Base-by-base conservation (phyloP, 768 basidiomycete species). In the Pilatotrama ljubarskyi region DNA sequence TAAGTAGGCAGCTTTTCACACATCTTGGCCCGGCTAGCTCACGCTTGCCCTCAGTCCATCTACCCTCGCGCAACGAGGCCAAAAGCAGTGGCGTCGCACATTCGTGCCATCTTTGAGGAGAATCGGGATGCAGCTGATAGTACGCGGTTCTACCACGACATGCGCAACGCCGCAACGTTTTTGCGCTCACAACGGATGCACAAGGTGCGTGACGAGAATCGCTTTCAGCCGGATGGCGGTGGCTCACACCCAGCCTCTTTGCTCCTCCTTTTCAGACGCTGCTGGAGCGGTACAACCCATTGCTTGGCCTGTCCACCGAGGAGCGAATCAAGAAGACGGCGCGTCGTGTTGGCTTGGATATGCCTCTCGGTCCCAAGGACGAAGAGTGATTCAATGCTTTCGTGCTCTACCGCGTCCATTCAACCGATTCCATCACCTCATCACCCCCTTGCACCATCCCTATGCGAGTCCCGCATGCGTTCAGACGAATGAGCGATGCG, bases 271-370 rank as follows among this genome's bases (percentile, higher is more conserved):
- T 36, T 15, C 68, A 97, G 95, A 77, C 77, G 20, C 76, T 97
- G 48, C 73, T 97, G 61, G 90, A 92, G 54, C 80, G 92, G 53
- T 98, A 98, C 76, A 96, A 95, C 72, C 94, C 95, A 0, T 76
- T 90, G 17, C 73, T 87, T 41, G 90, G 94, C 68, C 79, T 95
- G 63, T 88, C 92, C 0, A 76, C 81, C 5, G 85, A 93, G 64
- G 93, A 96, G 70, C 78, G 90, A 64, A 82, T 96, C 61, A 80
- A 86, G 67, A 91, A 91, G 1, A 95, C 95, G 0, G 94, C 93
- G 3, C 81, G 86, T 43, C 78, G 94, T 63, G 95, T 98, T 36
- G 95, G 95, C 4, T 74, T 98, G 53, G 81, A 96, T 67, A 87
- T 95, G 81, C 93, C 94, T 10, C 68, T 82, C 46, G 73, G 75